Base-by-base conservation (phyloP, 2,329 filamentous ascomycete genomes). In the Spiromastix sp. region DNA sequence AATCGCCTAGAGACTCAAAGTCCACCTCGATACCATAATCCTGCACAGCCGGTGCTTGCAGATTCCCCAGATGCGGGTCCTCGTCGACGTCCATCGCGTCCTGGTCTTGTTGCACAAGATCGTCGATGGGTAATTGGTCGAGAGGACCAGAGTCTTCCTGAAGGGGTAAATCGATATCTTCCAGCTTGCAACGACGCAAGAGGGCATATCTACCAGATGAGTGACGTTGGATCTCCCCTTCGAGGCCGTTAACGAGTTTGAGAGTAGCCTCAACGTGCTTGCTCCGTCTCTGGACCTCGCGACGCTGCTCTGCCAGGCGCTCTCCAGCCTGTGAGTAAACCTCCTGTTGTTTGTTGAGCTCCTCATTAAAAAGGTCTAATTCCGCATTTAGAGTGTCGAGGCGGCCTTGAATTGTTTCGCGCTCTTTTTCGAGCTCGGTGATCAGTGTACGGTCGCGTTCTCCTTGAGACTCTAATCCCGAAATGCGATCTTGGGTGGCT, bases 71-170 rank as follows among this genome's bases (percentile, higher is more conserved):
- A 29, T 66, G 63, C 26, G 63, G 60, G 24, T 79, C 78, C 37
- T 83, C 83, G 43, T 96, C 91, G 13, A 96, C 67, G 45, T 96
- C 89, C 87, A 96, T 95, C 3, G 81, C 81, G 52, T 95, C 86
- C 1, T 80, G 74, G 51, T 94, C 85, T 37, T 76, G 57, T 39
- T 80, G 78, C 28, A 85, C 66, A 27, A 93, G 64, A 42, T 94
- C 86, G 52, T 93, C 85, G 49, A 93, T 85, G 3, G 91, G 91
- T 34, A 98, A 70, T 43, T 80, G 75, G 49, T 93, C 85, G 16
- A 98, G 68, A 5, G 67, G 64, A 21, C 66, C 67, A 2, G 85
- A 94, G 16, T 79, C 79, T 38, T 77, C 66, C 2, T 71, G 65
- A 15, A 98, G 70, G 2, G 91, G 91, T 39, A 98, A 72, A 43